phyloP scores from a whole-genome alignment of 1,139 yeast species.

The Ogataea hybrid region DNA sequence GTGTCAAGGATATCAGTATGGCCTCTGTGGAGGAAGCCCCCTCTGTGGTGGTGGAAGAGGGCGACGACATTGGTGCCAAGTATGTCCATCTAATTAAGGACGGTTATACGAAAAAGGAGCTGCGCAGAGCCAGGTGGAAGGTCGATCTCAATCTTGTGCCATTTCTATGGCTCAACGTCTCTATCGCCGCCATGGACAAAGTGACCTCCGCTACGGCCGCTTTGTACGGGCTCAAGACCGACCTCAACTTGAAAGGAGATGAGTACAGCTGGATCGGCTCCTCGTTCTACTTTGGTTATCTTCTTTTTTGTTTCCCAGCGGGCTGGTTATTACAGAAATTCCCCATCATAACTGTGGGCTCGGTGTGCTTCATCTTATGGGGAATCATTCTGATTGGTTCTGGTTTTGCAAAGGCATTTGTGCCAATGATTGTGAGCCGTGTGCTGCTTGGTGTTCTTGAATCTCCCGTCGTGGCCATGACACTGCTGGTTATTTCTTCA shows the following conservation, averaged over 20 bases:
- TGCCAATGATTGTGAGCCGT: slow-evolving; percentile 36
- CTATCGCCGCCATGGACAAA: slow-evolving; percentile 26
- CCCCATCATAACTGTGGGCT: slow-evolving; percentile 32
- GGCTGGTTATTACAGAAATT: slow-evolving; percentile 32
- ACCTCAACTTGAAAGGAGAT: slow-evolving; percentile 36
- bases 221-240: slow-evolving; percentile 36
- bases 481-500: slow-evolving; percentile 39
- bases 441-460: slow-evolving; percentile 44
- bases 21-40: slow-evolving; percentile 1
- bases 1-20: not conserved
- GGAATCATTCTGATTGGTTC: slow-evolving; percentile 36
- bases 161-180: slow-evolving; percentile 21
- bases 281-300: slow-evolving; percentile 45
- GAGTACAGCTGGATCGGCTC: slow-evolving; percentile 49
- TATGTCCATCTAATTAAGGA: slow-evolving; percentile 17
- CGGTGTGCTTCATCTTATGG: slow-evolving; percentile 41
- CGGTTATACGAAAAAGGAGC: slow-evolving; percentile 28
- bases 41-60: slow-evolving; percentile 1
- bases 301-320: slow-evolving; percentile 41
- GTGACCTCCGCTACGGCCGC: slow-evolving; percentile 23
- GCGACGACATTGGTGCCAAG: slow-evolving; percentile 19
- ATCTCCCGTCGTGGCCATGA: slow-evolving; percentile 45
- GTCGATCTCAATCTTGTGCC: slow-evolving; percentile 30
- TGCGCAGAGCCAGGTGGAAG: slow-evolving; percentile 29
- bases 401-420: slow-evolving; percentile 27